phyloP scores from a whole-genome alignment of 306 rosid genomes.

The Begonia masoniana region DNA sequence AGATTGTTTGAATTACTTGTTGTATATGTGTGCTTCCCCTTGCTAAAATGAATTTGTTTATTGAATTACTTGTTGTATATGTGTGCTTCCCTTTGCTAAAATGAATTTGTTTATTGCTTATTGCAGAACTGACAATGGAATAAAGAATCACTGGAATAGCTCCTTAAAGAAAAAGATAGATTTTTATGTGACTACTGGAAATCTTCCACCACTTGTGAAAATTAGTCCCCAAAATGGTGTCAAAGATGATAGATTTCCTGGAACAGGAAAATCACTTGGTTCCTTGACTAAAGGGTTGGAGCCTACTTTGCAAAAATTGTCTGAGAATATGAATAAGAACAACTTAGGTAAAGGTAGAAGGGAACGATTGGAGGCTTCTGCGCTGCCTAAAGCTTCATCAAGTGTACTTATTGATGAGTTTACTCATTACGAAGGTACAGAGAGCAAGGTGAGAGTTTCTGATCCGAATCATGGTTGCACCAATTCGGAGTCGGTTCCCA shows the following conservation, averaged over 20 bases:
- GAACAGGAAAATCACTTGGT: slow-evolving; percentile 29
- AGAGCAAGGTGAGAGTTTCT: slow-evolving; percentile 35
- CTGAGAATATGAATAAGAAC: slow-evolving; percentile 42
- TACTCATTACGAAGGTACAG: slow-evolving; percentile 51
- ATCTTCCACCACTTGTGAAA: slow-evolving; percentile 74
- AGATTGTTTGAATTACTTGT: slow-evolving; percentile 2
- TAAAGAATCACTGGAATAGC: slow-evolving; percentile 99
- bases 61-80: background rate
- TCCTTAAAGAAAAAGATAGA: slow-evolving; percentile 92
- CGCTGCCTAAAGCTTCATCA: slow-evolving; percentile 38
- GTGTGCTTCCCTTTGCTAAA: background rate
- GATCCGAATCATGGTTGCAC: slow-evolving; percentile 32
- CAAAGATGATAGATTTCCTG: slow-evolving; percentile 39
- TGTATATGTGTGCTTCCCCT: slow-evolving; percentile 1
- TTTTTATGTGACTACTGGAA: slow-evolving; percentile 75
- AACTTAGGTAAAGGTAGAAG: slow-evolving; percentile 43
- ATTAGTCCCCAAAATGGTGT: slow-evolving; percentile 36
- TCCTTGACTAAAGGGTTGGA: slow-evolving; percentile 47
- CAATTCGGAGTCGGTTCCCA: slow-evolving; percentile 32
- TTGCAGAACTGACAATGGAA: slow-evolving; percentile 92
- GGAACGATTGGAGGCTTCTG: slow-evolving; percentile 52
- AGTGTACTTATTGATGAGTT: slow-evolving; percentile 45
- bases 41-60: background rate
- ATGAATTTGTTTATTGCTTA: background rate
- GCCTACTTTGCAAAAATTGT: slow-evolving; percentile 50